Percentiles rank a stretch among this genome's conserved stretches.
Conservation (phyloP, 1,139 yeast genomes). For the Suhomyces taliae region DNA sequence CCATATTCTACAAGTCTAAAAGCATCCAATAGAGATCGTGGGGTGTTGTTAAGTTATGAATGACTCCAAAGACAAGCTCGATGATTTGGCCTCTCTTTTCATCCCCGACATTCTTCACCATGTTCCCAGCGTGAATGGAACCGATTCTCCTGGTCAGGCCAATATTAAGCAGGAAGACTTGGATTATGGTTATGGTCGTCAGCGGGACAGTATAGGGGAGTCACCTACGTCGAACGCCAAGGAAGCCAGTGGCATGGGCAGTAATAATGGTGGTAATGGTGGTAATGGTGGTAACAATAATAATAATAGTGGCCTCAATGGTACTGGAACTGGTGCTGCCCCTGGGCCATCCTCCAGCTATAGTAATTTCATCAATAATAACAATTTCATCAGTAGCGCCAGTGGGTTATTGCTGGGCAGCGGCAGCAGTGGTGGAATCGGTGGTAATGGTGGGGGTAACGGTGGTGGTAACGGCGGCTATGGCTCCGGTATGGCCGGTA, state of each 20-base stretch:
- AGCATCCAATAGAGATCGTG: too few relatives aligned
- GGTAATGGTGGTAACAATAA: background rate
- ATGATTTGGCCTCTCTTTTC: slow-evolving; percentile 45
- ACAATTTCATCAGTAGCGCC: slow-evolving; percentile 14
- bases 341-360: slow-evolving; percentile 7
- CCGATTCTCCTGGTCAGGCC: slow-evolving; percentile 7
- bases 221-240: slow-evolving; percentile 6
- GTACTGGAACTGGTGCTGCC: background rate
- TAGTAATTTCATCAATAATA: slow-evolving; percentile 17
- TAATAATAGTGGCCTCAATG: background rate
- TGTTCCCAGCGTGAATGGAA: slow-evolving; percentile 10
- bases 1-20: too few relatives aligned
- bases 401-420: slow-evolving; percentile 1
- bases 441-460: background rate
- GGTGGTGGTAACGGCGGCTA: background rate
- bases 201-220: slow-evolving; percentile 5
- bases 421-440: background rate
- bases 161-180: slow-evolving; percentile 24
- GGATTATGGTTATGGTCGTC: slow-evolving; percentile 12
- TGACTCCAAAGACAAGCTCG: slow-evolving; percentile 29
- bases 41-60: slow-evolving; percentile 7
- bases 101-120: slow-evolving; percentile 44
- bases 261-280: background rate
- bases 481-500: background rate
- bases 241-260: background rate